phyloP scores from a whole-genome alignment of 139 green algal genomes.

The Chlamydomonas applanata region DNA sequence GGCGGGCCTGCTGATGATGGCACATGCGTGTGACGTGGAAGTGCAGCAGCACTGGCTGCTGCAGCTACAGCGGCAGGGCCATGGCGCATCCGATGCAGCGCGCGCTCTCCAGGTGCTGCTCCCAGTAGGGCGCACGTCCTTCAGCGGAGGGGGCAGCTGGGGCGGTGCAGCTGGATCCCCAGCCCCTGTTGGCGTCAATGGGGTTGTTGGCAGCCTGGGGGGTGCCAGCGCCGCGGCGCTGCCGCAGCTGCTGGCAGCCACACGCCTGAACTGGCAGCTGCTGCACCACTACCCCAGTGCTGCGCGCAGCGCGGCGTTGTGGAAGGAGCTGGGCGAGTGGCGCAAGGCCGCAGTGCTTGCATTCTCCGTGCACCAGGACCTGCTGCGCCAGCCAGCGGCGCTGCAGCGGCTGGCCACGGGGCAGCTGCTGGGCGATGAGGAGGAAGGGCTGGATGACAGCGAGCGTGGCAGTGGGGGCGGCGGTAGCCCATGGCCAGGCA shows the following conservation, averaged over 20 bases:
- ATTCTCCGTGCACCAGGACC: constrained; percentile 15
- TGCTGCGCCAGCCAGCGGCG: background rate
- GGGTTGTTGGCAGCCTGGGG: too few species aligned
- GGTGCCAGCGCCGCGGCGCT: background rate
- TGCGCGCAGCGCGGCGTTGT: constrained; percentile 13
- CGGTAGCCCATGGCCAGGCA: background rate
- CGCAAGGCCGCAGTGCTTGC: constrained; percentile 20
- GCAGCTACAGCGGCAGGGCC: background rate
- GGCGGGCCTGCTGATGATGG: constrained; percentile 11
- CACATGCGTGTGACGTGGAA: constrained; percentile 13
- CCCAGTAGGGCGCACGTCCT: too few species aligned
- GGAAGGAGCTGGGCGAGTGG: constrained; percentile 19
- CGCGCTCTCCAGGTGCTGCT: too few species aligned
- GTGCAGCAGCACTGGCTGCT: background rate
- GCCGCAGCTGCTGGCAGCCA: background rate
- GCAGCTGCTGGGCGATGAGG: background rate
- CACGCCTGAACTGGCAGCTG: constrained; percentile 21
- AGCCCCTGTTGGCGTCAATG: too few species aligned
- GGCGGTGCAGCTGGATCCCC: too few species aligned
- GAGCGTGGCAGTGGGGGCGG: constrained; percentile 3
- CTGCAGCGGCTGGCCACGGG: background rate
- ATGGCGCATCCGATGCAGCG: background rate
- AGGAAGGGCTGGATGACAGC: background rate
- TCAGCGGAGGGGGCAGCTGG: too few species aligned
- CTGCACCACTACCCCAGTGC: constrained; percentile 15